Evolutionary conservation across 2,329 filamentous ascomycete species (phyloP), one percentile per base, ranked within the genome.

Genomic region (Escovopsis sp.): DNA sequence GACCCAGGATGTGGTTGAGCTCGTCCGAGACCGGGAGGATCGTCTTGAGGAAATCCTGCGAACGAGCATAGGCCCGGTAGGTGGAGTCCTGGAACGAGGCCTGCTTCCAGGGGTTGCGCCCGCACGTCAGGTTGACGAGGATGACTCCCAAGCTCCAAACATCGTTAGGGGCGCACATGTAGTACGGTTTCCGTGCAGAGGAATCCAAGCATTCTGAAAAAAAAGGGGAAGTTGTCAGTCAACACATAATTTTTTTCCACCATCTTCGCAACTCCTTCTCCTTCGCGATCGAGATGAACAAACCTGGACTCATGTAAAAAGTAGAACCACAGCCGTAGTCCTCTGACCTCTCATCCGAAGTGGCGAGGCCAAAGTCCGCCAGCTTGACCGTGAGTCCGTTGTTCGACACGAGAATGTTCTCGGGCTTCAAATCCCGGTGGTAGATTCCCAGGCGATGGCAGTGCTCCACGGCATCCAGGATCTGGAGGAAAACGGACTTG

Each of bases 291-390:
- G 44, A 39, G 29, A 36, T 40, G 46, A 45, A 55, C 76, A 62
- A 82, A 95, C 89, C 89, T 76, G 91, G 91, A 57, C 87, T 94
- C 91, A 96, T 98, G 68, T 98, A 98, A 57, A 96, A 96, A 12
- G 89, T 96, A 29, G 91, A 96, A 48, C 91, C 91, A 61, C 91
- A 98, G 56, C 91, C 91, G 63, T 94, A 95, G 61, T 98, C 91
- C 53, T 87, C 83, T 49, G 89, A 94, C 51, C 81, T 71, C 50
- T 78, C 72, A 50, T 89, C 84, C 44, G 78, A 79, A 20, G 87
- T 96, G 45, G 91, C 91, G 42, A 98, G 76, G 58, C 91, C 91
- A 71, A 98, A 98, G 64, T 98, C 91, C 50, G 89, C 91, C 50
- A 98, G 75, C 68, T 96, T 94, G 57, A 94, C 85, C 31, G 86